Evolutionary conservation across 257 asterid species (phyloP).

Genomic region (Schizonepeta tenuifolia): DNA sequence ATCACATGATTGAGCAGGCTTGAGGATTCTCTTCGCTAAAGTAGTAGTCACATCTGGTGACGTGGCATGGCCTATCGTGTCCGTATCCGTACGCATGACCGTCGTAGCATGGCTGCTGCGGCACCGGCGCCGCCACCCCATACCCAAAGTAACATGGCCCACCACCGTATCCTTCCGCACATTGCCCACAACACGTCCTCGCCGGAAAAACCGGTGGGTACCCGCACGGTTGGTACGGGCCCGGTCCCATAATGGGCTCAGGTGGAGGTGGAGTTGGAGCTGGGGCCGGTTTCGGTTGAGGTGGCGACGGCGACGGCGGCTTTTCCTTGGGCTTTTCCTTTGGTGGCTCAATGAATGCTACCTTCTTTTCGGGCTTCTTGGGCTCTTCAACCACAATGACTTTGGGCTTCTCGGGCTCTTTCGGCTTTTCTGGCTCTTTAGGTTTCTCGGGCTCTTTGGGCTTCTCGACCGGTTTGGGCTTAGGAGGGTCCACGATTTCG

Average conservation of each 20-base stretch:
- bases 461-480: slow-evolving; percentile 41
- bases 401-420: slow-evolving; percentile 35
- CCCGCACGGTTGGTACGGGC: neutral
- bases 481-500: slow-evolving; percentile 50
- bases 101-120: slow-evolving; percentile 47
- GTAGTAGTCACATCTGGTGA: slow-evolving; percentile 47
- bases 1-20: slow-evolving; percentile 59
- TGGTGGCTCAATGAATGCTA: neutral
- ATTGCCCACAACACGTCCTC: slow-evolving; percentile 47
- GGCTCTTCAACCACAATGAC: neutral
- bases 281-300: neutral
- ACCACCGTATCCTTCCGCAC: slow-evolving; percentile 51
- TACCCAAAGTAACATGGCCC: slow-evolving; percentile 58
- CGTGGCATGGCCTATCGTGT: slow-evolving; percentile 38
- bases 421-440: slow-evolving; percentile 32
- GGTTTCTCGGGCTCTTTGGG: slow-evolving; percentile 39
- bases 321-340: slow-evolving; percentile 31
- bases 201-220: slow-evolving; percentile 37
- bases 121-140: slow-evolving; percentile 54
- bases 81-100: slow-evolving; percentile 35
- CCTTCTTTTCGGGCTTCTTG: slow-evolving; percentile 32
- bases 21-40: slow-evolving; percentile 58
- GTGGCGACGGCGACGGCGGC: too few species aligned
- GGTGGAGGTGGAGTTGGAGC: slow-evolving; percentile 10
- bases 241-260: neutral